Base-by-base conservation (phyloP, 1,139 yeast species). In the Nakaseomyces uthaithaninus region DNA sequence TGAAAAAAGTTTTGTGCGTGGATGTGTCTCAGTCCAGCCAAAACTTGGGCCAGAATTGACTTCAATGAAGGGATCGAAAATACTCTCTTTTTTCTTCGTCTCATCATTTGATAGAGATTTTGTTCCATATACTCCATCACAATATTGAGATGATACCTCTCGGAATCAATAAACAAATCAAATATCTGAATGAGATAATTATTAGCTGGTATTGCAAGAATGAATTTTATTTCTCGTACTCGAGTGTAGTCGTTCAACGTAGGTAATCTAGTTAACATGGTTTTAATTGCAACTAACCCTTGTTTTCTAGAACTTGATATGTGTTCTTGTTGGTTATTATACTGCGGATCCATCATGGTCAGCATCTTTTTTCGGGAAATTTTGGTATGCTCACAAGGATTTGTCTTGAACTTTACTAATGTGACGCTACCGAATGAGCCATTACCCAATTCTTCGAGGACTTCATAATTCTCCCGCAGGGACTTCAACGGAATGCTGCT, bases 61-160 rank as follows among this genome's bases (percentile, higher is more conserved):
- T 72, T 75, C 40, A 83, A 58, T 2, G 86, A 77, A n/a, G 64
- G 64, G 1, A 72, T 64, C 3, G 84, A 71, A 48, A 85, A 79
- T 1, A 62, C 64, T 23, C 66, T 63, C 22, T 64, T 62, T 42
- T 69, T 71, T 46, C 89, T 67, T 20, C 74, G 65, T 45, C 70
- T 75, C 70, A 83, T 79, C 53, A 82, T 67, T 57, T 84, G 87
- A 52, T 77, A 78, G 43, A 91, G 67, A 54, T 80, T 86, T 61
- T 79, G 86, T 50, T 80, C 84, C 85, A 89, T 75, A 19, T 80
- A 72, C 60, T 91, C 97, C 94, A 89, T 86, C 5, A 83, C 81
- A 33, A 89, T 83, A 55, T 84, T 87, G 43, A 86, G 68, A 49
- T 74, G 75, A 49, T 67, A 71, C 35, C 70, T 63, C 9, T 54